A percentile compares a stretch with the other conserved stretches of the same genome.
These are phyloP conservation scores for Boletellus sp. DNA, from an alignment of 768 basidiomycete genomes.

Conservation along the genomic window DNA sequence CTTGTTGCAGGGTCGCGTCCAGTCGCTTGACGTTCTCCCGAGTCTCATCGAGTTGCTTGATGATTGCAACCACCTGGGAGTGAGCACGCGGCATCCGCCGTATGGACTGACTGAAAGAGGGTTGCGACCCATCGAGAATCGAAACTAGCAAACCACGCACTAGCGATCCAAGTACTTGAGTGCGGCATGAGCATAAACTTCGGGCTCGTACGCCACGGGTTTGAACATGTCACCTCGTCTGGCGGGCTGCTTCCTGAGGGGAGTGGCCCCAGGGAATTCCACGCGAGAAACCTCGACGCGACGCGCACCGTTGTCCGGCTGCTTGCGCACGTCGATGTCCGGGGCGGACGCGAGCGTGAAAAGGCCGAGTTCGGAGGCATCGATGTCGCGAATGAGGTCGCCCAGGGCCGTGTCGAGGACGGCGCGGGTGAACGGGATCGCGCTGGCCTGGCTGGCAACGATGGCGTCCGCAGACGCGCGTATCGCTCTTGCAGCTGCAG, in stretches of 20 bases:
- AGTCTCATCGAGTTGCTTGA: conserved; percentile 37
- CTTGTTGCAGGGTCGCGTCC: conserved; percentile 38
- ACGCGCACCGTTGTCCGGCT: conserved; percentile 23
- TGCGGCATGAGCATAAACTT: conserved; percentile 73
- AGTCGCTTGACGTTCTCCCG: conserved; percentile 36
- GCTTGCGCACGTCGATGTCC: conserved; percentile 31
- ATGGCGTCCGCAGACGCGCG: conserved; percentile 39
- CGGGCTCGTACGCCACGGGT: conserved; percentile 56
- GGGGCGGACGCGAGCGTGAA: conserved; percentile 52
- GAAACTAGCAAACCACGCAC: conserved; percentile 40
- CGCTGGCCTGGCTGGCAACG: conserved; percentile 22
- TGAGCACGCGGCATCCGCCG: conserved; percentile 49
- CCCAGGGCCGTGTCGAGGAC: conserved; percentile 61
- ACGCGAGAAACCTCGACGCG: conserved; percentile 54
- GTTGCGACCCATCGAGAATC: conserved; percentile 27
- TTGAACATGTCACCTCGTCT: conserved; percentile 36
- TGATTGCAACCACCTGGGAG: conserved; percentile 36
- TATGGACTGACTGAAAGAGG: conserved; percentile 39
- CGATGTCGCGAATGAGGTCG: conserved; percentile 77
- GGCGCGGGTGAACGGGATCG: conserved; percentile 54
- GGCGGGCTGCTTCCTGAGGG: conserved; percentile 47
- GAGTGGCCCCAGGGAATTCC: conserved; percentile 68
- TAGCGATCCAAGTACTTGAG: conserved; percentile 75
- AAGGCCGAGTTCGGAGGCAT: conserved; percentile 73
- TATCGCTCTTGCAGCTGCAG: conserved; percentile 50